Base-by-base conservation (phyloP, 495 filamentous ascomycete species). In the Xanthoparmelia taractica region DNA sequence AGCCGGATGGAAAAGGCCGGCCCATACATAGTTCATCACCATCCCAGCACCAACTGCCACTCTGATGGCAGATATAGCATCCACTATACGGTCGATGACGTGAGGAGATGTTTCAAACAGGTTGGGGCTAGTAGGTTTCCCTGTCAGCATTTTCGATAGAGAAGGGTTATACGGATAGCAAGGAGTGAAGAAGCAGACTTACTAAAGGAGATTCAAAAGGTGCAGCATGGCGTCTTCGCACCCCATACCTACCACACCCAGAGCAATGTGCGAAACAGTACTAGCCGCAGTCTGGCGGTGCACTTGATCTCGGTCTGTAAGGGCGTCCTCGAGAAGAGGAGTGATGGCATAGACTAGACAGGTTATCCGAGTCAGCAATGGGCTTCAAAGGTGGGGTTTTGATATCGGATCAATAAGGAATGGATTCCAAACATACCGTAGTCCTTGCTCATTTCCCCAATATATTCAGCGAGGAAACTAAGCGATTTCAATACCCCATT, bases 141-240 rank as follows among this genome's bases (percentile, higher is more conserved):
- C 3, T 13, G n/a, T 48, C 45, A 48, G 45, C 12, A 4, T 2
- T 48, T 12, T 13, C n/a, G n/a, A 11, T 13, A 2, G 3, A 4
- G 13, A 13, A 48, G 1, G 23, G 2, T 23, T 23, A 4, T 3
- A 13, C 45, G 45, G 11, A 48, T 13, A 25, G 45, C 1, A 13
- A 25, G n/a, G 23, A 13, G 10, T 25, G 1, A 17, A 18, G 48
- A 13, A 52, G 25, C 0, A 27, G 29, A 25, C 48, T 29, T 31
- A 52, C 48, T 91, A 96, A 15, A 97, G 83, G 18, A 99, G 79
- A 73, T 97, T 97, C 62, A 99, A 86, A 15, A 99, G 82, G 79
- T 99, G 95, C 55, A 97, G 79, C 92, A 97, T 97, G 33, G 94
- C 94, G 73, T 99, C 95, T 76, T 99, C 95, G 73, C 91, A 96